Conservation (phyloP, 768 basidiomycete genomes). For the Rhodotorula kratochvilovae region DNA sequence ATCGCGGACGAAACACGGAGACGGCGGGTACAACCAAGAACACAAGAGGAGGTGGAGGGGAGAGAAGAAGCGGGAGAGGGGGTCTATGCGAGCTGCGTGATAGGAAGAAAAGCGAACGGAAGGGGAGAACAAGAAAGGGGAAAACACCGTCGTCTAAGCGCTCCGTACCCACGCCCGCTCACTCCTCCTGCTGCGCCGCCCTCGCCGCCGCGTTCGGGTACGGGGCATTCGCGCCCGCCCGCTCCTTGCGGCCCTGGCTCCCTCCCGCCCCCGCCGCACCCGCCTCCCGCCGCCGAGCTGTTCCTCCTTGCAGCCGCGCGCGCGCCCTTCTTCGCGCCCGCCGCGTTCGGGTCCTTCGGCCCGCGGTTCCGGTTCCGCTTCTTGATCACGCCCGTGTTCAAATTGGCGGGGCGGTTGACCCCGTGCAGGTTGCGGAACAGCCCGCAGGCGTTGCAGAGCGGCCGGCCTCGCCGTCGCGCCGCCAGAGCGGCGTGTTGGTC, state of each 20-base stretch:
- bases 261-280: background rate
- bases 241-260: slow-evolving; percentile 8
- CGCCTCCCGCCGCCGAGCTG: background rate
- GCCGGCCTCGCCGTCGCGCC: slow-evolving; percentile 43
- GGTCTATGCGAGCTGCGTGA: background rate
- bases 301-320: slow-evolving; percentile 16
- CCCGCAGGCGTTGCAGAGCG: slow-evolving; percentile 45
- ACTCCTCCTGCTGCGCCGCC: slow-evolving; percentile 11
- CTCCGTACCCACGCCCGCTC: background rate
- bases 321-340: background rate
- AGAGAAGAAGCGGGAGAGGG: background rate
- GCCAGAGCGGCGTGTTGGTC: slow-evolving; percentile 44
- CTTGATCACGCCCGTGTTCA: slow-evolving; percentile 44
- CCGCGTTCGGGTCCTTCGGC: slow-evolving; percentile 25
- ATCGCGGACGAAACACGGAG: too few species aligned
- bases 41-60: background rate
- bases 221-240: slow-evolving; percentile 16
- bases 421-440: slow-evolving; percentile 45
- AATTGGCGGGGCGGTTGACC: slow-evolving; percentile 40
- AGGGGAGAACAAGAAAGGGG: background rate
- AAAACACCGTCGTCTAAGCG: background rate
- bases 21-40: background rate
- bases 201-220: slow-evolving; percentile 25
- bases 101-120: background rate
- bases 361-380: slow-evolving; percentile 37